phyloP scores from a whole-genome alignment of 441 rosid species.

The Croton setiger region DNA sequence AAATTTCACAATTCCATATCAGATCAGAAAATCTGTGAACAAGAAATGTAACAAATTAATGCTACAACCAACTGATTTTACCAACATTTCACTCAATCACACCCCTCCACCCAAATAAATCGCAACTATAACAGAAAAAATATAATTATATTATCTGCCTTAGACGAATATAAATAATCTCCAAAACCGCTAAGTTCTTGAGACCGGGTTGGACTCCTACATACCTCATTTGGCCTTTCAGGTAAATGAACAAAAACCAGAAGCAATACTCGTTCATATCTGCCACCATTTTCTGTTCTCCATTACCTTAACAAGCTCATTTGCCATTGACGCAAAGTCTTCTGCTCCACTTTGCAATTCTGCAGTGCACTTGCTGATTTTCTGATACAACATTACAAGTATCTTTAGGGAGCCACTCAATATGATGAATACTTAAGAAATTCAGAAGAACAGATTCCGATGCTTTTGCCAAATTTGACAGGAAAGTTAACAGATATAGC shows the following conservation, averaged over 20 bases:
- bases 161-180: background rate
- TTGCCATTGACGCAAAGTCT: slow-evolving; percentile 60
- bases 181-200: background rate
- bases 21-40: background rate
- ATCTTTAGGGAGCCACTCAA: slow-evolving; percentile 7
- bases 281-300: slow-evolving; percentile 71
- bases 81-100: background rate
- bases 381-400: slow-evolving; percentile 32
- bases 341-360: slow-evolving; percentile 64
- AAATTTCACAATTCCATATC: too few species aligned
- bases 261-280: slow-evolving; percentile 12
- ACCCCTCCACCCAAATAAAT: too few species aligned
- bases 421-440: background rate
- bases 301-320: slow-evolving; percentile 66
- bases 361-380: slow-evolving; percentile 51
- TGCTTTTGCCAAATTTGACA: background rate
- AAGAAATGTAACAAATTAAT: background rate
- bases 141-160: background rate
- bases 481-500: background rate
- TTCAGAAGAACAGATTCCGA: background rate
- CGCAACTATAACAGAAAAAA: background rate
- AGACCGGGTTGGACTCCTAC: background rate
- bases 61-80: background rate
- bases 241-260: background rate
- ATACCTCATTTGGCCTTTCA: background rate